These are phyloP conservation scores for Phytophthora tubulina DNA, from an alignment of 352 stramenopile species.

Conservation along the genomic window DNA sequence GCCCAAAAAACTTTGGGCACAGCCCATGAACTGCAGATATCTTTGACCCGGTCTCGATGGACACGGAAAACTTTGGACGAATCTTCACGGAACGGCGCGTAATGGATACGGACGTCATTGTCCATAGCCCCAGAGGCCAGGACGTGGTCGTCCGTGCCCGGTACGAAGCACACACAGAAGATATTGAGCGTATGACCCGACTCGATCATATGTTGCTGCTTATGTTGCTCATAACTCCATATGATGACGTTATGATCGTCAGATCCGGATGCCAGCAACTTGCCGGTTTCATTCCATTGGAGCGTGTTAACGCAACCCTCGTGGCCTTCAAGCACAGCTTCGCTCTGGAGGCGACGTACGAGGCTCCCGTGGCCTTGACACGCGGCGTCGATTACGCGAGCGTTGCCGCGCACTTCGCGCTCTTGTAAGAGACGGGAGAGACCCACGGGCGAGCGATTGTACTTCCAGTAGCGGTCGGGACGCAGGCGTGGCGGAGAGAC, in stretches of 20 bases:
- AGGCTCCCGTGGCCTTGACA: constrained; percentile 69
- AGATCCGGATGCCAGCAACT: constrained; percentile 79
- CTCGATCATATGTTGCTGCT: constrained; percentile 63
- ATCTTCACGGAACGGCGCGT: constrained; percentile 77
- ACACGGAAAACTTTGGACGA: constrained; percentile 74
- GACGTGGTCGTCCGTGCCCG: constrained; percentile 82
- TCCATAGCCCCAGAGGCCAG: constrained; percentile 84
- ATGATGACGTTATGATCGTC: constrained; percentile 85
- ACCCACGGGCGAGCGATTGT: constrained; percentile 31
- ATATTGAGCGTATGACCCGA: constrained; percentile 89
- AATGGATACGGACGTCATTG: constrained; percentile 88
- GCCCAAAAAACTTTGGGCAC: constrained; percentile 89
- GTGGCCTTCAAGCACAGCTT: constrained; percentile 66
- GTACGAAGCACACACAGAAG: constrained; percentile 90
- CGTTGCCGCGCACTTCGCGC: constrained; percentile 64
- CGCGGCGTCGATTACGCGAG: constrained; percentile 49
- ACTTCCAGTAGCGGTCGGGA: constrained; percentile 49
- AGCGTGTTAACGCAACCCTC: constrained; percentile 89
- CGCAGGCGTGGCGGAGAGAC: constrained; percentile 22
- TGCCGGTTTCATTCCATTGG: constrained; percentile 79
- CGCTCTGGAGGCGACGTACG: constrained; percentile 65
- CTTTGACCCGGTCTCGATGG: constrained; percentile 84
- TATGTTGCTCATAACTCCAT: constrained; percentile 79
- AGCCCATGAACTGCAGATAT: constrained; percentile 70
- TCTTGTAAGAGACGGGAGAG: constrained; percentile 59